Evolutionary conservation across 352 stramenopile genomes (phyloP), one percentile per base, ranked within the genome.

Genomic region (Phytophthora sansomeana): DNA sequence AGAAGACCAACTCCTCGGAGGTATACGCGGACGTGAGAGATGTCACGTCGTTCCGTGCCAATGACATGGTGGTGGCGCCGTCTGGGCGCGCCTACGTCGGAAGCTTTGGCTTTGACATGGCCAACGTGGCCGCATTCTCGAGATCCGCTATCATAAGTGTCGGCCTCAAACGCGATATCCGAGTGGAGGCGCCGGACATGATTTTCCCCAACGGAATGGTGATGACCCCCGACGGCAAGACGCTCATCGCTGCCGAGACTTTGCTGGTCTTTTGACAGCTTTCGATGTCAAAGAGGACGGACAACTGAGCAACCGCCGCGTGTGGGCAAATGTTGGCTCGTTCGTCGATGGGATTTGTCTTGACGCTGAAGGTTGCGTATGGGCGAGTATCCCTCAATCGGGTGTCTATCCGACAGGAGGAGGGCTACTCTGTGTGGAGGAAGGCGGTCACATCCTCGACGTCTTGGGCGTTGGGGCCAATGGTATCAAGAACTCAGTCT

Each of bases 351-450:
- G 82, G 52, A 91, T 91, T 48, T 80, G 75, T 10, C 61, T 89
- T 5, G 82, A 89, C n/a, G 82, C 80, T 2, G 80, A 91, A 56
- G 82, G 80, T n/a, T 91, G 78, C 39, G 72, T 89, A 21, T 91
- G 80, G 80, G 71, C 38, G 7, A 71, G 74, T 3, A 58, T 89
- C 5, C 69, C 72, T n/a, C 80, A 86, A 10, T 54, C 85, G 4
- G 80, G 80, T 5, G 17, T 80, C 10, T 82, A 87, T 71, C 39
- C 55, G 28, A 87, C 77, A 0, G 67, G 48, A 16, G 80, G 82
- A 13, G 82, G 74, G 1, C 17, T 87, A 2, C 26, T 87, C 19
- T 78, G 80, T 19, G 61, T 91, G n/a, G 57, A 66, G 8, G 78
- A 89, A 55, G 78, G 82, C 19, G 82, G 82, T 3, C 42, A 78